Evolutionary conservation across 768 basidiomycete genomes (phyloP), one percentile per base, ranked within the genome.

Genomic region (Amanita brunnescens): DNA sequence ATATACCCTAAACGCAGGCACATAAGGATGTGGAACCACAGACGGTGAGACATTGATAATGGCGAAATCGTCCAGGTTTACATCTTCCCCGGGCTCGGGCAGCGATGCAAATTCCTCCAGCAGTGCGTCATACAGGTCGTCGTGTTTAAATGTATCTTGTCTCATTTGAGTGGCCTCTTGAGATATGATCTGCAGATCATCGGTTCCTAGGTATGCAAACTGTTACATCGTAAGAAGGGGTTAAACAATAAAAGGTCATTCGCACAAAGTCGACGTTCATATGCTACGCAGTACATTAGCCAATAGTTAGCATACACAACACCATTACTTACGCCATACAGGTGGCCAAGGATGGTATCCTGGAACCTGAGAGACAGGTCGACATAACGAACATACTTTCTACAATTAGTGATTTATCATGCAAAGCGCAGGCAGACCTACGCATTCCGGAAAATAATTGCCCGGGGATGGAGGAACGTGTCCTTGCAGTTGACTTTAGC

Each of bases 381-480:
- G 35, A 74, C 74, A 59, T 86, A 87, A 32, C 81, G 81, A 54
- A 79, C 74, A 62, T 83, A 85, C 77, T 78, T 55, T 46, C 20
- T 24, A 6, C 12, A 24, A 10, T 52, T 47, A 49, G 13, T 37
- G 48, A 47, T 50, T 58, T 56, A 35, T 49, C 51, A 29, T 30
- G 54, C 35, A 43, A 56, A 48, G 45, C 40, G 39, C 30, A 29
- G 50, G 43, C 49, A 32, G 20, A 65, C 87, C 70, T 64, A 90
- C 88, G 67, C 91, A 92, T 72, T 87, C 89, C 13, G 85, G 80
- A 63, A 85, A 92, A 65, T 86, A 94, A 63, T 85, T 86, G 7
- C 79, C 79, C 47, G 78, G 71, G 8, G 85, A 83, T 3, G 92
- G 90, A 6, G 92, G 91, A 29, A 96, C 85, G 68, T 96, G 92